A percentile compares a stretch with the other conserved stretches of the same genome.
Conservation (phyloP, 257 asterid genomes). For the Solanum chmielewskii region DNA sequence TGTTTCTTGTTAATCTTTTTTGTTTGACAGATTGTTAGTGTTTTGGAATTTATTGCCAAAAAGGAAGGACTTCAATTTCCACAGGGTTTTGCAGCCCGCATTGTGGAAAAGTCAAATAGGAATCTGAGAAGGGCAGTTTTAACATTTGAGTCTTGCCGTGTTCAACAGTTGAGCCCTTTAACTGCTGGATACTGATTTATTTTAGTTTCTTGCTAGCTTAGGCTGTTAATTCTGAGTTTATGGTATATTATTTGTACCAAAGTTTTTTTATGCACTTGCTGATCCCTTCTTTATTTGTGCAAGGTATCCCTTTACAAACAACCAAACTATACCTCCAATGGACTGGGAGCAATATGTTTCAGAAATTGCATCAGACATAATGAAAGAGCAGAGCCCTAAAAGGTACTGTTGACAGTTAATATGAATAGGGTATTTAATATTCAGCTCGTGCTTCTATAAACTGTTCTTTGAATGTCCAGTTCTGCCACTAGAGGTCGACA, state of each 20-base stretch:
- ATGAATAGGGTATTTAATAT: not conserved
- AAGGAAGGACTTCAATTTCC: slow-evolving; percentile 86
- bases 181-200: not conserved
- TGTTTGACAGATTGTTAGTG: slow-evolving; percentile 49
- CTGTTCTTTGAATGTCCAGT: not conserved
- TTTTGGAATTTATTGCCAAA: slow-evolving; percentile 82
- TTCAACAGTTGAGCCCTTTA: slow-evolving; percentile 64
- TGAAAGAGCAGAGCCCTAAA: slow-evolving; percentile 96
- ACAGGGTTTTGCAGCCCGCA: slow-evolving; percentile 62
- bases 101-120: slow-evolving; percentile 78
- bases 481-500: not conserved
- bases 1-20: not conserved
- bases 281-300: not conserved
- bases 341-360: slow-evolving; percentile 97
- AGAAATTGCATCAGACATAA: slow-evolving; percentile 79
- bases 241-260: not conserved
- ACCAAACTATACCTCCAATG: slow-evolving; percentile 78
- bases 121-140: slow-evolving; percentile 89
- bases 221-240: not conserved
- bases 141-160: slow-evolving; percentile 85
- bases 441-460: not conserved
- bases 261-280: not conserved
- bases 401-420: slow-evolving; percentile 32
- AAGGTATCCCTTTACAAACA: slow-evolving; percentile 81
- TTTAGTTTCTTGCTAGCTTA: not conserved